Percentiles rank a stretch among this genome's conserved stretches.
These are phyloP conservation scores for Colletotrichum lupini DNA, from an alignment of 2,329 filamentous ascomycete genomes.

Conservation along the genomic window DNA sequence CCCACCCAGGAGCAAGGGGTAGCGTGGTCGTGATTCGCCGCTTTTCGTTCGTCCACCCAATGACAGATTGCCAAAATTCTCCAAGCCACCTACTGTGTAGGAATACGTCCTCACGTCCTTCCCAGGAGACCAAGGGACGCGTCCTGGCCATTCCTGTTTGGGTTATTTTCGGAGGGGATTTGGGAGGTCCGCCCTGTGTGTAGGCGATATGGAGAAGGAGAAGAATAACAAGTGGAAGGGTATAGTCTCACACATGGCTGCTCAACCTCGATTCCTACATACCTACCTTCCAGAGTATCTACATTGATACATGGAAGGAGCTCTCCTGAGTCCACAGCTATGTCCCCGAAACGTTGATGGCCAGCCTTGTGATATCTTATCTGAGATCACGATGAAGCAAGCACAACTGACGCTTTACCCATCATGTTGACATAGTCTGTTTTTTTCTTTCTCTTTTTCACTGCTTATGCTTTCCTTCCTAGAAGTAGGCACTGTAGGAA, in stretches of 20 bases:
- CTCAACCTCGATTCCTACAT: neutral
- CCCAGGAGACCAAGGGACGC: conserved; percentile 25
- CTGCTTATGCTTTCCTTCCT: too few relatives aligned
- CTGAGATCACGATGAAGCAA: neutral
- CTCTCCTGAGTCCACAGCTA: neutral
- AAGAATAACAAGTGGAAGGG: neutral
- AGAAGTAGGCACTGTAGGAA: too few relatives aligned
- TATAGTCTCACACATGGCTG: neutral
- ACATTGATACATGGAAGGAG: neutral
- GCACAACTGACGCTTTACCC: neutral
- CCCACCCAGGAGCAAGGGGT: conserved; percentile 28
- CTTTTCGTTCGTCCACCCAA: conserved; percentile 13
- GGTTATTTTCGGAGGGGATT: neutral
- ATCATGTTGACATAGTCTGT: neutral
- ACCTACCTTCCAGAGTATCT: too few relatives aligned
- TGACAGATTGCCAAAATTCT: conserved; percentile 31
- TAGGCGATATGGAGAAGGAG: neutral
- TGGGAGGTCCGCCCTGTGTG: conserved; percentile 16
- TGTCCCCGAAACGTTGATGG: neutral
- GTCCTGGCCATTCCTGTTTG: conserved; percentile 21
- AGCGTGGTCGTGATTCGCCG: conserved; percentile 29
- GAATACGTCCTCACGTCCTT: conserved; percentile 3
- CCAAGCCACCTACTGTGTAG: conserved; percentile 12
- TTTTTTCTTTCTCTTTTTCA: too few relatives aligned
- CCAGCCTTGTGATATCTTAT: neutral